Base-by-base conservation (phyloP, 1,284 basidiomycete species). In the Crucibulum cyathiforme region DNA sequence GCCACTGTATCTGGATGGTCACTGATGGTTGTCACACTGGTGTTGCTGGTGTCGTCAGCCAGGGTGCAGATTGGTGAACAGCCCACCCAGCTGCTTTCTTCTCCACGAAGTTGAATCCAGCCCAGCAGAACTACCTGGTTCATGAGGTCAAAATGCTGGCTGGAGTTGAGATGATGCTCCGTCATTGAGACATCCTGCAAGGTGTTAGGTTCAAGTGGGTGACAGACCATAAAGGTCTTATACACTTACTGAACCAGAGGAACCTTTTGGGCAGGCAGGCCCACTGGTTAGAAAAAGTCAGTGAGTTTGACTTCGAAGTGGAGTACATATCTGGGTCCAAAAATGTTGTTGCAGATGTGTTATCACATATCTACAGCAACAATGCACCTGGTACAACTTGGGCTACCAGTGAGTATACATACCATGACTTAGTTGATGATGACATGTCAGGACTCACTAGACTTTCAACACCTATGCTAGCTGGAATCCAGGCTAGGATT, bases 51-150 rank as follows among this genome's bases (percentile, higher is more conserved):
- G 59, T 74, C 0, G 57, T 77, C 2, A 59, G 60, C 31, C 74
- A 77, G 58, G 75, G 76, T 0, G 8, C 1, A 1, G 64, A 69
- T 24, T 72, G 70, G 66, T 59, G 64, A 55, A 63, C 39, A 0
- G 72, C 65, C 0, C 53, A 56, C 2, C 59, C 73, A 0, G 69
- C 70, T 7, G 74, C 72, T 1, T 79, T 79, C 58, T 76, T 67
- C 58, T 78, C 72, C 0, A 75, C 74, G 6, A 79, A 78, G 53
- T 61, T 80, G 45, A 75, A 69, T 38, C 52, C 70, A 0, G 72
- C 75, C 0, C 75, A 79, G 58, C 73, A 77, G 24, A 79, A 79
- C 39, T 80, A 81, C 53, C 67, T 70, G 4, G 68, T 74, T 0
- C 73, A 76, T 53, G 70, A 79, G 53, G 70, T 71, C 8, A 75